Conservation (phyloP, 345 rosid genomes). For the Pistacia atlantica region DNA sequence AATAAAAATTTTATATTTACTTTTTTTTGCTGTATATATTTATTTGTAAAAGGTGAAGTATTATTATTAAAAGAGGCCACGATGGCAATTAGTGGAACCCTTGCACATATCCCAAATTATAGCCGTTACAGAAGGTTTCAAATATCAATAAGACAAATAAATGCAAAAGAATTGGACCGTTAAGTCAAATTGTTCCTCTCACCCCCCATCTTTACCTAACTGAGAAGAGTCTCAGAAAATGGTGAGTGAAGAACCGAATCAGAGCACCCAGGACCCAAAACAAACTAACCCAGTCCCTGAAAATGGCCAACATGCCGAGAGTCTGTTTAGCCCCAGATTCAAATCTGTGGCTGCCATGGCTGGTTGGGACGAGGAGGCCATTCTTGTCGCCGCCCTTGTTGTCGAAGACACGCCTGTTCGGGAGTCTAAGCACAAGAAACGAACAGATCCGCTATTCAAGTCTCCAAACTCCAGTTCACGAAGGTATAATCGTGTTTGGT, state of each 20-base stretch:
- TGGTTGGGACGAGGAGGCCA: slow-evolving; percentile 96
- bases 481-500: slow-evolving; percentile 46
- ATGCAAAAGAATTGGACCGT: slow-evolving; percentile 40
- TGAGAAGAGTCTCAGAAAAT: slow-evolving; percentile 28
- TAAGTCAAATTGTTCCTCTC: slow-evolving; percentile 3
- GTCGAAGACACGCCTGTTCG: slow-evolving; percentile 93
- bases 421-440: slow-evolving; percentile 56
- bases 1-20: no score
- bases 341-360: slow-evolving; percentile 90
- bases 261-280: slow-evolving; percentile 31
- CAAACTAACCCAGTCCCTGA: slow-evolving; percentile 25
- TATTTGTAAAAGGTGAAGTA: no score
- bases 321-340: slow-evolving; percentile 78
- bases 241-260: slow-evolving; percentile 41
- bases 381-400: slow-evolving; percentile 65
- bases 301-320: slow-evolving; percentile 34
- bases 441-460: slow-evolving; percentile 54
- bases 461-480: slow-evolving; percentile 73
- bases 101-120: neutral
- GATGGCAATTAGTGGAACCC: neutral
- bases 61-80: no score
- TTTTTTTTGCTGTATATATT: no score
- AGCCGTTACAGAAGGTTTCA: slow-evolving; percentile 20
- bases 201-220: neutral
- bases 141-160: neutral